Evolutionary conservation across 2,329 filamentous ascomycete genomes (phyloP).

Genomic region (Epichloe brachyelytri): DNA sequence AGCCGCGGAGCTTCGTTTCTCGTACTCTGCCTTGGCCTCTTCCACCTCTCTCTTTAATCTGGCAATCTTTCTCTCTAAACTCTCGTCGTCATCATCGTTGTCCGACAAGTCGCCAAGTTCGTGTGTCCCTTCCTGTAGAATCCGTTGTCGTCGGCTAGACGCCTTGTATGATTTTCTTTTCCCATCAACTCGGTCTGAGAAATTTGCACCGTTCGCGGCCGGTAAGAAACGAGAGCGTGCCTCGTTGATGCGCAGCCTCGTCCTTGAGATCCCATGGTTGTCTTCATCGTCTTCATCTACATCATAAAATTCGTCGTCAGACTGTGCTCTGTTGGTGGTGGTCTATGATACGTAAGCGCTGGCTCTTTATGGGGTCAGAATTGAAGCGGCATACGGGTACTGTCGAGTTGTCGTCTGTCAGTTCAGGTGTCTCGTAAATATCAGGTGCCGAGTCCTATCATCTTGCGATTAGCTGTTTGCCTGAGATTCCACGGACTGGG

Average conservation of each 20-base stretch:
- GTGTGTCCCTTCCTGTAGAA: constrained; percentile 49
- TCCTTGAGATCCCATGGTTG: constrained; percentile 56
- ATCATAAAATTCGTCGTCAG: constrained; percentile 50
- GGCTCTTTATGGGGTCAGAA: background rate
- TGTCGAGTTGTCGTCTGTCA: constrained; percentile 82
- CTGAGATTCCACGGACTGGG: constrained; percentile 5
- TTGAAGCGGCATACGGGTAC: constrained; percentile 48
- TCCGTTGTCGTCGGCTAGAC: constrained; percentile 52
- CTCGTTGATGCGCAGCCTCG: constrained; percentile 61
- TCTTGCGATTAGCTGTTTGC: constrained; percentile 10
- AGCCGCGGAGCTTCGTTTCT: constrained; percentile 36
- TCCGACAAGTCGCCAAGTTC: constrained; percentile 66
- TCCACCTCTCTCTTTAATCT: constrained; percentile 73
- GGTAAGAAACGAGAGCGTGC: constrained; percentile 72
- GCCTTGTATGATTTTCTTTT: constrained; percentile 77
- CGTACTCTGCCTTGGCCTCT: constrained; percentile 53
- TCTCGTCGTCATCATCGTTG: constrained; percentile 60
- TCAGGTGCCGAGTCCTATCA: constrained; percentile 77
- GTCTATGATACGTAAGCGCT: constrained; percentile 28
- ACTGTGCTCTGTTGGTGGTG: constrained; percentile 41
- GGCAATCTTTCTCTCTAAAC: constrained; percentile 64
- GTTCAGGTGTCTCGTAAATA: constrained; percentile 89
- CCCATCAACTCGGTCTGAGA: constrained; percentile 75
- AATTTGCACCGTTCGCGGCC: constrained; percentile 63
- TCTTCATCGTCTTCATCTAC: constrained; percentile 52